Evolutionary conservation across 2,329 filamentous ascomycete genomes (phyloP), one percentile per base, ranked within the genome.

Genomic region (Triangularia setosa): DNA sequence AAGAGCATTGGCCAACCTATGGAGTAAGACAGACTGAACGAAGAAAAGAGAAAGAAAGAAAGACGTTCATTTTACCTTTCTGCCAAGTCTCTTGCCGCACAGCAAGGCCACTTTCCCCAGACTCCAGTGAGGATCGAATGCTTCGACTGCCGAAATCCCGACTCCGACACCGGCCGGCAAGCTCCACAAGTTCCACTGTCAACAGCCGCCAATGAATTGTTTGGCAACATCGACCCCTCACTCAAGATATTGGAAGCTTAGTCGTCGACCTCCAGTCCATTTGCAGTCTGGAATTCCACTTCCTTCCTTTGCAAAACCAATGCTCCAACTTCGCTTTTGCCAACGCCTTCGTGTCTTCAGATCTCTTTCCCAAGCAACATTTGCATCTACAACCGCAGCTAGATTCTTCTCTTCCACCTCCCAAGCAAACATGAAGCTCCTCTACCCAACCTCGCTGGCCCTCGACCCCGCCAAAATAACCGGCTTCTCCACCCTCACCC

Each of bases 361-460:
- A 48, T 9, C n/a, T 6, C 9, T 12, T 21, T 18, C 40, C 40
- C 40, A 3, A 48, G n/a, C n/a, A 48, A 8, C 40, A 48, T 4
- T 33, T 1, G 30, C 7, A 33, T 11, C 30, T 33, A n/a, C 4
- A 40, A n/a, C 14, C 33, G 16, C 14, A 40, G n/a, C 33, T 7
- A 40, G 33, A 40, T 4, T 14, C 14, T 40, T 40, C 33, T 40
- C 21, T 58, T 35, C 55, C 24, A 24, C 58, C 27, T 1, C 25
- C 53, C 28, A 7, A 27, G 66, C 69, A 71, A 77, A 62, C 60
- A 85, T 86, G 85, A 89, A 89, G 78, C 83, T 89, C 69, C 84
- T 89, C 68, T 88, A 89, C 77, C 87, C 87, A 59, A 88, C 84
- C 62, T 88, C 86, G 2, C 80, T 89, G 67, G 78, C 77, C 61